These are phyloP conservation scores for Oenanthe javanica DNA, from an alignment of 140 eudicot genomes.

Conservation along the genomic window DNA sequence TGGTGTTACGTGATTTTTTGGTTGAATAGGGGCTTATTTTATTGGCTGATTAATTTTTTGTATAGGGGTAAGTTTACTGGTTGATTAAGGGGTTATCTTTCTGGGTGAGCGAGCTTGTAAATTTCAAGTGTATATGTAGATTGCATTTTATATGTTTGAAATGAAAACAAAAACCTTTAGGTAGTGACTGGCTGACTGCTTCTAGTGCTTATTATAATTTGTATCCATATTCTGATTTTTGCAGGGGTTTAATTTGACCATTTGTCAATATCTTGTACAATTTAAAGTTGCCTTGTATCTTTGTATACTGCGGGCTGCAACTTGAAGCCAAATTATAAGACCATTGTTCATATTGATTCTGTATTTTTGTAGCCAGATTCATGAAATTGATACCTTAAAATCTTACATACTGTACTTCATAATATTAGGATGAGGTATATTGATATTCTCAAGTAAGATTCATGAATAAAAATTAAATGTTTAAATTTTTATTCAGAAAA, in stretches of 20 bases:
- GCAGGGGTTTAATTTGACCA: not conserved
- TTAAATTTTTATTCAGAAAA: no score
- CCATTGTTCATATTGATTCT: not conserved
- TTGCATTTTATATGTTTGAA: not conserved
- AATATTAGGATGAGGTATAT: no score
- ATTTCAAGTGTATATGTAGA: not conserved
- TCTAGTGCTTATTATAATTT: not conserved
- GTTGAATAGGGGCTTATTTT: no score
- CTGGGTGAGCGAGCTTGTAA: slow-evolving; percentile 8
- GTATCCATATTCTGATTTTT: not conserved
- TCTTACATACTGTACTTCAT: not conserved
- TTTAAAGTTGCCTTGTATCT: not conserved
- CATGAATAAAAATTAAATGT: not conserved
- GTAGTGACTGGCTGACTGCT: no score
- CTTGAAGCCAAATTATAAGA: no score
- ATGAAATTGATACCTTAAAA: not conserved
- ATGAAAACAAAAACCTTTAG: not conserved
- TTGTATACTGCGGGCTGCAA: no score
- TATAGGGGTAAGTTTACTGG: not conserved
- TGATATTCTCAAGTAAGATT: no score
- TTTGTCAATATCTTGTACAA: not conserved
- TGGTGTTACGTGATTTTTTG: no score
- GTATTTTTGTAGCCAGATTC: not conserved
- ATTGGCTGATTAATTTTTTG: no score
- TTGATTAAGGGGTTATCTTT: not conserved